A percentile compares a stretch with the other conserved stretches of the same genome.
These are phyloP conservation scores for Lentinula sp. DNA, from an alignment of 768 basidiomycete species.

Conservation along the genomic window DNA sequence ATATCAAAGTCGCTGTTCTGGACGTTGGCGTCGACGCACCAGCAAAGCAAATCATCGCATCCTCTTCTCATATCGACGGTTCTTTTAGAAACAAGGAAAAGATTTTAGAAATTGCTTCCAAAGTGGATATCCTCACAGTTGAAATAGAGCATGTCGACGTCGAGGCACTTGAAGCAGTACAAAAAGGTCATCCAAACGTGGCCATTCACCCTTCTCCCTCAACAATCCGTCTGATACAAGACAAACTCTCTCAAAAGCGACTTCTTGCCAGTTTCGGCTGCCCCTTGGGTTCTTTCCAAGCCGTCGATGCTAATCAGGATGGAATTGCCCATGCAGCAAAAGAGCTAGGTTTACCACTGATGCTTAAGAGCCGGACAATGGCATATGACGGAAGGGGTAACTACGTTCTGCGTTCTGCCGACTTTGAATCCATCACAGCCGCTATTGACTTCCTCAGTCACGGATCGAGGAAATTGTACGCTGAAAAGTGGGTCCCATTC, in stretches of 20 bases:
- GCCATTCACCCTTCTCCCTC: conserved; percentile 72
- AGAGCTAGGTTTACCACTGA: conserved; percentile 76
- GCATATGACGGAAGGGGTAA: conserved; percentile 98
- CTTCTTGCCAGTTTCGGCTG: conserved; percentile 61
- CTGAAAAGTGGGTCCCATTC: conserved; percentile 92
- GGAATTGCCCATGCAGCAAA: conserved; percentile 47
- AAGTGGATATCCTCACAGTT: conserved; percentile 85
- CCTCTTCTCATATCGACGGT: conserved; percentile 74
- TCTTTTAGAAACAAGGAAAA: conserved; percentile 77
- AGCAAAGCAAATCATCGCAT: conserved; percentile 79
- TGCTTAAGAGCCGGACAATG: conserved; percentile 93
- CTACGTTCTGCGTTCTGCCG: conserved; percentile 57
- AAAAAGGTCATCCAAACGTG: conserved; percentile 26
- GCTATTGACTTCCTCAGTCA: conserved; percentile 32
- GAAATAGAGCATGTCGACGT: conserved; percentile 97
- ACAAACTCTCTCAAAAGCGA: conserved; percentile 68
- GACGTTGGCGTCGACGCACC: conserved; percentile 77
- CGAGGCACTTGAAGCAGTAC: conserved; percentile 59
- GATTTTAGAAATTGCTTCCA: conserved; percentile 71
- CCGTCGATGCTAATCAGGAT: conserved; percentile 48
- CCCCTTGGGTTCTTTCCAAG: conserved; percentile 57
- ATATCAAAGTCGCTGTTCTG: conserved; percentile 77
- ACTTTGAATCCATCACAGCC: conserved; percentile 25
- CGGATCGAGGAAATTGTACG: conserved; percentile 78
- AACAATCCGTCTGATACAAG: conserved; percentile 87